Conservation (phyloP, 768 basidiomycete genomes). For the Saitozyma podzolica region DNA sequence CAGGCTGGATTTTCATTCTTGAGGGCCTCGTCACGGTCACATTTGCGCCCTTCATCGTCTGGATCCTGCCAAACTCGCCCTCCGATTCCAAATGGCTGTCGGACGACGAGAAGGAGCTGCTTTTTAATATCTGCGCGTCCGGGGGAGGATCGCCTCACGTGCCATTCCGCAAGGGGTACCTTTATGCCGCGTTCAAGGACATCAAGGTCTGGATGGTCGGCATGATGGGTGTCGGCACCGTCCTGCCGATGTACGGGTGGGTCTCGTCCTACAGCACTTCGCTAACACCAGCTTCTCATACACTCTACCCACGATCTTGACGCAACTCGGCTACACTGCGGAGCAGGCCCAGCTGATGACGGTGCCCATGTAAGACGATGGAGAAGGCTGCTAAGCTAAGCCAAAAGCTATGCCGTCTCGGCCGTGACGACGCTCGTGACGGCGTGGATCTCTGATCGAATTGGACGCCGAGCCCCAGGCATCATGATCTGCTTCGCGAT, state of each 20-base stretch:
- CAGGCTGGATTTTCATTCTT: conserved; percentile 6
- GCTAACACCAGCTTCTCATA: conserved; percentile 7
- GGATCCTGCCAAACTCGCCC: conserved; percentile 1
- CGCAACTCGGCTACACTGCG: too few relatives aligned
- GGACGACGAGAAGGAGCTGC: not conserved
- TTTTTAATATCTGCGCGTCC: not conserved
- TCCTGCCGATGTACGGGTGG: conserved; percentile 5
- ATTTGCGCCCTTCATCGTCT: not conserved
- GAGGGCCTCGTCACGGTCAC: conserved; percentile 1
- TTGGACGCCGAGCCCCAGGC: too few relatives aligned
- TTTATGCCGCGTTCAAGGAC: conserved; percentile 4
- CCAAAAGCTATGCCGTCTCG: too few relatives aligned
- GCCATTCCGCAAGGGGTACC: conserved; percentile 2
- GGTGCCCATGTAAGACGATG: too few relatives aligned
- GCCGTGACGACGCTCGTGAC: too few relatives aligned
- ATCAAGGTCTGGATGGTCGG: conserved; percentile 3
- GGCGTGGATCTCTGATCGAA: too few relatives aligned
- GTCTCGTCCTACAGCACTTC: not conserved
- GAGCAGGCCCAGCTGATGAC: too few relatives aligned
- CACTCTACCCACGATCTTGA: conserved; percentile 1
- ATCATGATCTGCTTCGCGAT: too few relatives aligned
- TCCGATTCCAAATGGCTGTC: not conserved
- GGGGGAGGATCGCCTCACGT: conserved; percentile 1
- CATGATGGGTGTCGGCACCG: conserved; percentile 2
- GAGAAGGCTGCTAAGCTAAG: too few relatives aligned